phyloP scores from a whole-genome alignment of 2,329 filamentous ascomycete species.

The Sarocladium kiliense region DNA sequence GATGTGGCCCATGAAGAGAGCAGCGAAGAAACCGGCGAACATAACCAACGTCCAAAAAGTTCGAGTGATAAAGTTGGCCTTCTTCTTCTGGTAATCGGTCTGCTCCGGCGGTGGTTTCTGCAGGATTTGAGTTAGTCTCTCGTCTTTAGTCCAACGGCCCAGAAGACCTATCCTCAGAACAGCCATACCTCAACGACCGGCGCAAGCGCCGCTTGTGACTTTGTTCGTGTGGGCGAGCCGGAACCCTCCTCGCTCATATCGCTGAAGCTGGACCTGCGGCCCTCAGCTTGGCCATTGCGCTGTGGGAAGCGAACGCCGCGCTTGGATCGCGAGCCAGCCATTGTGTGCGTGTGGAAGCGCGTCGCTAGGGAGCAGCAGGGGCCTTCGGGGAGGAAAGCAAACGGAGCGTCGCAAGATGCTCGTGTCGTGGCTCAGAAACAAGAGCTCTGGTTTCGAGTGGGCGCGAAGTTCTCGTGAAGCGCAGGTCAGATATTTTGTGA shows the following conservation, averaged over 20 bases:
- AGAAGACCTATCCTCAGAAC: too few species aligned
- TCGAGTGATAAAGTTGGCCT: constrained; percentile 92
- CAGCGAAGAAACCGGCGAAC: constrained; percentile 87
- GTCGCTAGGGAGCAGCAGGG: constrained; percentile 4
- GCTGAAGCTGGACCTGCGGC: constrained; percentile 65
- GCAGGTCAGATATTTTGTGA: not conserved
- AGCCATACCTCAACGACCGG: constrained; percentile 30
- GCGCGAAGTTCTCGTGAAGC: not conserved
- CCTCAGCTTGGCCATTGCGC: constrained; percentile 47
- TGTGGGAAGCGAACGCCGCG: constrained; percentile 52
- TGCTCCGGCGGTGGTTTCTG: constrained; percentile 34
- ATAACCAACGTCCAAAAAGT: constrained; percentile 98
- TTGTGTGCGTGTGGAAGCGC: constrained; percentile 8
- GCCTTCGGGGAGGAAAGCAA: not conserved
- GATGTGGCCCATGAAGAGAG: constrained; percentile 93
- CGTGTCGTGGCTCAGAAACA: not conserved
- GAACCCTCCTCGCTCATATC: constrained; percentile 57
- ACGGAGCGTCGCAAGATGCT: not conserved
- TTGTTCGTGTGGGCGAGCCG: constrained; percentile 27
- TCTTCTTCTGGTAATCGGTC: constrained; percentile 93
- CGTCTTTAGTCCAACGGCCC: not conserved
- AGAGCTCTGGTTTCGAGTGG: not conserved
- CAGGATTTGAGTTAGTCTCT: not conserved
- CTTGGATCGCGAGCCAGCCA: constrained; percentile 32
- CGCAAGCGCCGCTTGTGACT: constrained; percentile 22